A percentile compares a stretch with the other conserved stretches of the same genome.
These are phyloP conservation scores for rapeseed (Brassica napus) DNA, from an alignment of 345 rosid genomes.

Conservation along the genomic window Da-Ae NC_063451.1:40317001-40317500, in stretches of 20 bases:
- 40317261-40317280: background rate
- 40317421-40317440: background rate
- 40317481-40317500: background rate
- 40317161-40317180: too few relatives aligned
- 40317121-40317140: background rate
- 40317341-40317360: background rate
- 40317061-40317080: background rate
- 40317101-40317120: background rate
- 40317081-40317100: background rate
- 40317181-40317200: background rate
- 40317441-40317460: background rate
- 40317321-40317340: too few relatives aligned
- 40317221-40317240: too few relatives aligned
- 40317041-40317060: background rate
- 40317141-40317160: background rate
- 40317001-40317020: background rate
- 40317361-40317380: background rate
- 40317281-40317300: background rate
- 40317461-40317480: background rate
- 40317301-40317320: background rate
- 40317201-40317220: background rate
- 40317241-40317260: background rate
- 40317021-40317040: background rate
- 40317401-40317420: background rate
- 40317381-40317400: background rate